phyloP scores from a whole-genome alignment of 306 rosid genomes.

The Vigna unguiculata region DNA sequence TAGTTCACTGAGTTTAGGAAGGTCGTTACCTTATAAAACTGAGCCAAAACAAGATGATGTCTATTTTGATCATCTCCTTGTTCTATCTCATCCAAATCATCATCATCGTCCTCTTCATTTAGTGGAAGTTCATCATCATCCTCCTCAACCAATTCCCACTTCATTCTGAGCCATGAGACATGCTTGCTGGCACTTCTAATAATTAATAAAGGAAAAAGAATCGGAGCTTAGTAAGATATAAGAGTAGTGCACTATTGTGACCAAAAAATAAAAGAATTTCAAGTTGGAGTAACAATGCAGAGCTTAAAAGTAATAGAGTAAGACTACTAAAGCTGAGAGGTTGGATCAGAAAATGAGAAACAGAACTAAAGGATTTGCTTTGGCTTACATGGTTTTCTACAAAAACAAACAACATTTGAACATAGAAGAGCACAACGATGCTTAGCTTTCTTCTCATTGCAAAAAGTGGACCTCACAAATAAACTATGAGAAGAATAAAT shows the following conservation, averaged over 20 bases:
- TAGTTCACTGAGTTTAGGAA: constrained; percentile 42
- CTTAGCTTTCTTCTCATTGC: constrained; percentile 59
- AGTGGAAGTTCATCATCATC: constrained; percentile 91
- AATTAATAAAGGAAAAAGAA: too few species aligned
- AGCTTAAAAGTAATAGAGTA: constrained; percentile 24
- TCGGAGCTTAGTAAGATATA: too few species aligned
- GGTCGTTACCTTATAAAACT: constrained; percentile 84
- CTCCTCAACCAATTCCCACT: constrained; percentile 66
- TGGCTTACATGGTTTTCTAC: constrained; percentile 63
- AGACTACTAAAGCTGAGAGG: constrained; percentile 3
- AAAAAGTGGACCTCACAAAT: constrained; percentile 19
- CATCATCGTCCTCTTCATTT: constrained; percentile 96
- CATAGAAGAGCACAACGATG: constrained; percentile 40
- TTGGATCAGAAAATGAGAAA: background rate
- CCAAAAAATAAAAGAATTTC: background rate
- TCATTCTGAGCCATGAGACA: constrained; percentile 65
- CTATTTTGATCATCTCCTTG: constrained; percentile 86
- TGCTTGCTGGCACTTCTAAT: too few species aligned
- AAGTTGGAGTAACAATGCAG: constrained; percentile 3
- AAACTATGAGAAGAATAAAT: constrained; percentile 11
- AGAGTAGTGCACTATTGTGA: background rate
- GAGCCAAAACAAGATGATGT: constrained; percentile 92
- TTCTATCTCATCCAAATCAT: too few species aligned
- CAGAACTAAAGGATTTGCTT: background rate
- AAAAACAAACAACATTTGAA: constrained; percentile 46